Evolutionary conservation across 1,284 basidiomycete species (phyloP), one percentile per base, ranked within the genome.

Genomic region (Pseudozyma thailandica): DNA sequence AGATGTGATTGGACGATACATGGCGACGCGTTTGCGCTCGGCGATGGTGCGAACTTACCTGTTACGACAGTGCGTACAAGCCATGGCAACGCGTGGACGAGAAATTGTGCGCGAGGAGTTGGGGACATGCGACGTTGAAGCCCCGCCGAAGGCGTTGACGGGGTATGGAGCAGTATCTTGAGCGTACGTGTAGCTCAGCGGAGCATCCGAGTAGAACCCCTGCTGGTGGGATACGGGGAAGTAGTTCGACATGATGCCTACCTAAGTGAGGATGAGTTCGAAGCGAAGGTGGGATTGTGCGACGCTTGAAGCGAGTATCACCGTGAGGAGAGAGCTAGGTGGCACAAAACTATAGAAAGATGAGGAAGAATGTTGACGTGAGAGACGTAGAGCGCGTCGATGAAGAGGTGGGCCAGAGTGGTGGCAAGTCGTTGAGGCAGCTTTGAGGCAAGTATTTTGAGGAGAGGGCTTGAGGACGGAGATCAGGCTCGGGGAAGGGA

Each of bases 11-110:
- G n/a, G 12, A 47, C 16, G 38, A 43, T 43, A 20, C 52, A 21
- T 55, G 52, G 44, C 49, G 49, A 50, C 48, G 56, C 49, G 26
- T 39, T 33, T 28, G 16, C 26, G 9, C 30, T 13, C 28, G 41
- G 35, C n/a, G 27, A 3, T 43, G 26, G 18, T 10, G 6, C 13
- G 12, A 30, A 48, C 61, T 31, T 51, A 57, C 61, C 61, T 50
- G 41, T 52, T 39, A 10, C 61, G 53, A 33, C 61, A 64, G 54
- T 64, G 61, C 33, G 49, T 56, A 46, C 61, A 64, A 13, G 61
- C 61, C 45, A 57, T 52, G n/a, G 37, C 47, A 39, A 64, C 54
- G 33, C 61, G 43, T 15, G 61, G 44, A 13, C 54, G 54, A 37
- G 54, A 56, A 9, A 30, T n/a, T 28, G 35, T 47, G 18, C 47